Percentiles rank a stretch among this genome's conserved stretches.
phyloP scores from a whole-genome alignment of 140 eudicot genomes.

The Anethum foeniculum region DNA sequence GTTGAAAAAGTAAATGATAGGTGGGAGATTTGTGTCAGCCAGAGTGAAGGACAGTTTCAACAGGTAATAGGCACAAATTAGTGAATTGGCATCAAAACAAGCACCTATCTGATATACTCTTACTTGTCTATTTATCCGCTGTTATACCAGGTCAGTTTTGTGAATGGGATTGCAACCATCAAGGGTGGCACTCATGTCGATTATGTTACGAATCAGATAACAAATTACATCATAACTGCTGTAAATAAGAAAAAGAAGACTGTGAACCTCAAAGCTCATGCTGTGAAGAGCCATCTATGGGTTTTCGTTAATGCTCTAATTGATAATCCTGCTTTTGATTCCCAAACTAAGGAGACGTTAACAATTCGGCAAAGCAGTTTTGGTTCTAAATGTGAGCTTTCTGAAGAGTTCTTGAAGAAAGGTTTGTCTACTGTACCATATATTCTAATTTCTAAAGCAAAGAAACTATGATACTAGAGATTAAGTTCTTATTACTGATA shows the following conservation, averaged over 20 bases:
- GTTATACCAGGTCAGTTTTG: constrained; percentile 80
- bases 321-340: constrained; percentile 97
- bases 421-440: constrained; percentile 28
- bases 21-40: constrained; percentile 77
- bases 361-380: constrained; percentile 75
- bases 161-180: constrained; percentile 71
- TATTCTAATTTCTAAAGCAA: background rate
- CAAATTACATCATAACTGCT: constrained; percentile 38
- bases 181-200: constrained; percentile 97
- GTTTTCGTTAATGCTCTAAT: constrained; percentile 88
- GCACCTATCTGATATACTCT: background rate
- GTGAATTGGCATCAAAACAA: background rate
- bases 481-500: background rate
- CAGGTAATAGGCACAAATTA: constrained; percentile 39
- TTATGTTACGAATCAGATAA: constrained; percentile 64
- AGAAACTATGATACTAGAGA: background rate
- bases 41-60: constrained; percentile 87
- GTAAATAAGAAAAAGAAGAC: constrained; percentile 59
- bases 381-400: constrained; percentile 78
- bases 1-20: constrained; percentile 51
- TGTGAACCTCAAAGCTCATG: constrained; percentile 47
- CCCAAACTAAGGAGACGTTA: constrained; percentile 91
- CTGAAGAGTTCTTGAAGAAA: constrained; percentile 58
- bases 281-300: constrained; percentile 81
- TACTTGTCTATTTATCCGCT: background rate